Base-by-base conservation (phyloP, 139 green algal species). In the Micractinium conductrix region DNA sequence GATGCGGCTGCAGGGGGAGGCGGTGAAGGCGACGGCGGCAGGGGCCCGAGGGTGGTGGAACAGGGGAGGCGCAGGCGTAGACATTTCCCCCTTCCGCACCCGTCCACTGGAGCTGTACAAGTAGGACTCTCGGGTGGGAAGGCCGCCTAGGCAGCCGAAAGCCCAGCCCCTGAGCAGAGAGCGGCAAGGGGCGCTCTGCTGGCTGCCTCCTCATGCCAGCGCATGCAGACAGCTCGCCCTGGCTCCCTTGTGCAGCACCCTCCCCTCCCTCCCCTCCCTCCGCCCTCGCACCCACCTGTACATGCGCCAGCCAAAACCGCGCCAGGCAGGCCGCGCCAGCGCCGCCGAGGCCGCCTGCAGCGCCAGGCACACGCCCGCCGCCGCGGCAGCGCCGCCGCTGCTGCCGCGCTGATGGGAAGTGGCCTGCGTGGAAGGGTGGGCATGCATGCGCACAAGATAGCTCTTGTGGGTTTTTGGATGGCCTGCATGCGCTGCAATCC, bases 271-370 rank as follows among this genome's bases (percentile, higher is more conserved):
- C 19, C 53, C 53, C 53, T 22, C 53, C 10, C n/a, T n/a, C n/a
- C n/a, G n/a, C n/a, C n/a, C n/a, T n/a, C n/a, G n/a, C n/a, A n/a
- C 78, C 9, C 79, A 81, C 24, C 44, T 82, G 71, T 86, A 88
- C 85, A 88, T 88, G 82, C 85, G 82, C 85, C 85, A 88, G 9
- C 85, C 85, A 74, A 85, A 88, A 30, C 85, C 44, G n/a, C 58
- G 37, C 9, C 86, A 86, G 37, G 85, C 85, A 17, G 65, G 67
- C 21, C 78, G 48, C 6, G 85, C 79, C 37, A 86, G 45, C 7
- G 45, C 79, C 22, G 76, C 9, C 3, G 78, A 44, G 10, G 5
- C 65, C 35, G 60, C 45, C 65, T 86, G 85, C 43, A 88, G 53
- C n/a, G 48, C 68, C 33, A 75, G 48, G 67, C 84, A 88, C 17